A percentile compares a stretch with the other conserved stretches of the same genome.
phyloP scores from a whole-genome alignment of 1,284 basidiomycete species.

The Apiotrichum domesticum region DNA sequence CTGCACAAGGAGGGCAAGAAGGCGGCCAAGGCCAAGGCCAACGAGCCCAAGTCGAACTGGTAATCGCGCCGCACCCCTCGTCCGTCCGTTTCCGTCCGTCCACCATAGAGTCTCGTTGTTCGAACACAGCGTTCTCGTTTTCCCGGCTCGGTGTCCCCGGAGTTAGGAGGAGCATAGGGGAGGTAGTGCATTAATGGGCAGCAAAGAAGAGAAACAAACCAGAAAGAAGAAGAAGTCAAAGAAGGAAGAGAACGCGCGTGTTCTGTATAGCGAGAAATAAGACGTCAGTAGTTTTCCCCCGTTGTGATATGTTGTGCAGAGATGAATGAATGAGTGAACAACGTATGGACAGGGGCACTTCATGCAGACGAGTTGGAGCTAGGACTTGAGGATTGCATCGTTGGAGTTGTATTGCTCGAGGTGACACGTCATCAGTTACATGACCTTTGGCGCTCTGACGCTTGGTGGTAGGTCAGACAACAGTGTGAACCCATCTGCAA shows the following conservation, averaged over 20 bases:
- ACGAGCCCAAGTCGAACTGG: conserved; percentile 30
- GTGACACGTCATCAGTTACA: no score
- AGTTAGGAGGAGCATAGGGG: background rate
- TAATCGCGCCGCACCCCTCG: conserved; percentile 14
- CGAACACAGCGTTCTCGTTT: background rate
- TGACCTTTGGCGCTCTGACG: no score
- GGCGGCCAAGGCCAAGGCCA: conserved; percentile 35
- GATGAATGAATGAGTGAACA: no score
- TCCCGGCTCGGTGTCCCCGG: background rate
- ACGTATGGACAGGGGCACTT: no score
- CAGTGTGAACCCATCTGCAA: no score
- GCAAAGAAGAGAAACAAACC: no score
- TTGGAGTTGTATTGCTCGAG: no score
- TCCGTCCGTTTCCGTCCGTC: background rate
- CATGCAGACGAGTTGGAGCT: no score
- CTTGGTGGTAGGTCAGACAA: no score
- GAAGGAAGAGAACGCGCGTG: background rate
- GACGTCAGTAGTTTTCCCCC: background rate
- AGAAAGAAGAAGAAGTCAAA: no score
- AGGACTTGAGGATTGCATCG: no score
- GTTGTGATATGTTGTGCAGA: background rate
- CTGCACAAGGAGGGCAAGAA: conserved; percentile 45
- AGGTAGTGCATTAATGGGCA: no score
- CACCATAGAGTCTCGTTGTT: conserved; percentile 12
- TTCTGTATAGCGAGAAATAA: conserved; percentile 1